These are phyloP conservation scores for Trametes cubensis DNA, from an alignment of 768 basidiomycete species.

Conservation along the genomic window DNA sequence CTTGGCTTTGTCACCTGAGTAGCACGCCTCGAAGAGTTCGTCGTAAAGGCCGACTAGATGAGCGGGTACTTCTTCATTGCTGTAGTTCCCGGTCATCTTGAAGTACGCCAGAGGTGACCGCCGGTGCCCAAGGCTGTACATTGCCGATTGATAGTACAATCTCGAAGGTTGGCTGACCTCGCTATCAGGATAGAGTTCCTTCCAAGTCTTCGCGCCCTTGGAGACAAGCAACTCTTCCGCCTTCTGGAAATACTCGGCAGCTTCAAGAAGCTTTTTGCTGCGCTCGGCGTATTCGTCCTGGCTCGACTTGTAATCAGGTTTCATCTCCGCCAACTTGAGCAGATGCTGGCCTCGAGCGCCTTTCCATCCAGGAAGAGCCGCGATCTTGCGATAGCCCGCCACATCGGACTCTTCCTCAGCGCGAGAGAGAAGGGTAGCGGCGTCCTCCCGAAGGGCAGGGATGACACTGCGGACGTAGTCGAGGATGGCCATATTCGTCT, in stretches of 20 bases:
- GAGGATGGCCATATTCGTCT: conserved; percentile 19
- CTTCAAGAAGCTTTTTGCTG: conserved; percentile 17
- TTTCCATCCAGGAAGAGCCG: conserved; percentile 4
- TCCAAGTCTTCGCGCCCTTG: conserved; percentile 47
- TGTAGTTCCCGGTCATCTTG: neutral
- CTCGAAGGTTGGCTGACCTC: neutral
- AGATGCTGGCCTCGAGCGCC: neutral
- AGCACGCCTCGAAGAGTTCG: conserved; percentile 60
- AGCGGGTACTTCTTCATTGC: neutral
- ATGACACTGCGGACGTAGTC: conserved; percentile 29
- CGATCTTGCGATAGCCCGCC: neutral
- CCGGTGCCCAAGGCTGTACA: too few species aligned
- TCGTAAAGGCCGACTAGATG: conserved; percentile 42
- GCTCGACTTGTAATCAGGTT: neutral
- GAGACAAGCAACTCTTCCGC: conserved; percentile 38
- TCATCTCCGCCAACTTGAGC: neutral
- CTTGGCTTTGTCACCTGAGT: conserved; percentile 51
- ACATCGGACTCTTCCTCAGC: neutral
- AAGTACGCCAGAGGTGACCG: neutral
- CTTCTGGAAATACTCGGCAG: conserved; percentile 34
- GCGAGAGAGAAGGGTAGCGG: conserved; percentile 6
- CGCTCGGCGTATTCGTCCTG: conserved; percentile 30
- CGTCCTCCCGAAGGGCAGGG: conserved; percentile 18
- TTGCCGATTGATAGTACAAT: neutral
- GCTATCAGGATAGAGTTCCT: conserved; percentile 41